Evolutionary conservation across 257 asterid species (phyloP), one percentile per base, ranked within the genome.

Genomic region (Solanum ossicruentum): DNA sequence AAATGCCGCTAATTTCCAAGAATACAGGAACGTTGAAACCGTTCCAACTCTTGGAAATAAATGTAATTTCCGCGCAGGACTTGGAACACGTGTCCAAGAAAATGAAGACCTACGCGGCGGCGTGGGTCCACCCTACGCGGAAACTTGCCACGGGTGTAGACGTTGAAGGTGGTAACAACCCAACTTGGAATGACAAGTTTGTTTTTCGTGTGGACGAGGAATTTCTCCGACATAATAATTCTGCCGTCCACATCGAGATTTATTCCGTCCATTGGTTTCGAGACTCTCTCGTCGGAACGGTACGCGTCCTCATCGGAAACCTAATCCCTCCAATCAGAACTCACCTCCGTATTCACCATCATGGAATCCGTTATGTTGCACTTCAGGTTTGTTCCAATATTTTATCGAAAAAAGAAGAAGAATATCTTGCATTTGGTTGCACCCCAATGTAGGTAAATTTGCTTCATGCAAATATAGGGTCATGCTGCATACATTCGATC

Each of bases 151-250:
- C 94, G 3, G 85, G 94, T 70, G 92, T 95, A 32, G 98, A 96
- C 52, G 15, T 84, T 0, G 94, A 92, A 23, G 98, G 98, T 55
- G 88, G 87, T 49, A 89, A 81, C 55, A 93, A 89, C 67, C 99
- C 99, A 1, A 93, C 98, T 1, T 96, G 99, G 99, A 96, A 96
- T 41, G 99, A 96, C 26, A 96, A 96, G 86, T 96, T 96, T 77
- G 98, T 96, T n/a, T 95, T 95, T 70, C 84, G 93, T 85, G 99
- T 96, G 55, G 98, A 96, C 84, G 98, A 96, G 39, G 96, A 93
- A 47, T 96, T 93, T 8, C 97, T 95, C 61, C 83, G 81, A 12
- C 89, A 80, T 28, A 98, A 96, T 21, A 93, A 95, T 16, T 91
- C 99, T 6, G 92, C 97, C 9, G 93, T 96, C 15, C 89, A 92